phyloP scores from a whole-genome alignment of 306 rosid genomes.

The Quercus robur region DNA sequence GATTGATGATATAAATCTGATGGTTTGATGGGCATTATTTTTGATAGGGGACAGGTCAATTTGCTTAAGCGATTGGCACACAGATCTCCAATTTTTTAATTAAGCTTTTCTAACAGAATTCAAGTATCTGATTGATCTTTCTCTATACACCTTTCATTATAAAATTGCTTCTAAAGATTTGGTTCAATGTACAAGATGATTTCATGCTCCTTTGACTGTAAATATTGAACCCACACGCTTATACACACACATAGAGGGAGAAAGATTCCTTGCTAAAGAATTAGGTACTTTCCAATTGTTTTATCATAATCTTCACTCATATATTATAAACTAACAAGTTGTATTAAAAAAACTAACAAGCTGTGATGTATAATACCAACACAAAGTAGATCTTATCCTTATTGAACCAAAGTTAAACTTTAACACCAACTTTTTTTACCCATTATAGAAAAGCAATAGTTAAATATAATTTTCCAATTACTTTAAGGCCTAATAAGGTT shows the following conservation, averaged over 20 bases:
- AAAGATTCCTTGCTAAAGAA: background rate
- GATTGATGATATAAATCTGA: background rate
- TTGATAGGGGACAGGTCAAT: slow-evolving; percentile 19
- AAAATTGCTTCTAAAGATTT: slow-evolving; percentile 20
- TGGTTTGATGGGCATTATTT: background rate
- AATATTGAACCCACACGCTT: slow-evolving; percentile 3
- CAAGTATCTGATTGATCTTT: background rate
- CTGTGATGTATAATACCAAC: background rate
- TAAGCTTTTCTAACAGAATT: background rate
- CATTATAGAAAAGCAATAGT: background rate
- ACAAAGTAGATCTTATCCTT: slow-evolving; percentile 21
- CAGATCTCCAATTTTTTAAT: background rate
- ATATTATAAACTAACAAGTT: background rate
- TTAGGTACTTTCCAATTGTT: background rate
- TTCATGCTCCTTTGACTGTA: slow-evolving; percentile 10
- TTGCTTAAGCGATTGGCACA: slow-evolving; percentile 2
- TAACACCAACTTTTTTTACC: background rate
- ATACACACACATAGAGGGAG: background rate
- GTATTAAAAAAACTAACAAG: background rate
- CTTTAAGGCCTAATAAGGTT: no score
- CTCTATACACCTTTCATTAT: background rate
- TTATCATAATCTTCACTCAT: background rate
- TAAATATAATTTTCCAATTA: background rate
- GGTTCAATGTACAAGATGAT: slow-evolving; percentile 23
- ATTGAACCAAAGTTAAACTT: background rate